These are phyloP conservation scores for Calvatia gigantea DNA, from an alignment of 768 basidiomycete species.

Conservation along the genomic window DNA sequence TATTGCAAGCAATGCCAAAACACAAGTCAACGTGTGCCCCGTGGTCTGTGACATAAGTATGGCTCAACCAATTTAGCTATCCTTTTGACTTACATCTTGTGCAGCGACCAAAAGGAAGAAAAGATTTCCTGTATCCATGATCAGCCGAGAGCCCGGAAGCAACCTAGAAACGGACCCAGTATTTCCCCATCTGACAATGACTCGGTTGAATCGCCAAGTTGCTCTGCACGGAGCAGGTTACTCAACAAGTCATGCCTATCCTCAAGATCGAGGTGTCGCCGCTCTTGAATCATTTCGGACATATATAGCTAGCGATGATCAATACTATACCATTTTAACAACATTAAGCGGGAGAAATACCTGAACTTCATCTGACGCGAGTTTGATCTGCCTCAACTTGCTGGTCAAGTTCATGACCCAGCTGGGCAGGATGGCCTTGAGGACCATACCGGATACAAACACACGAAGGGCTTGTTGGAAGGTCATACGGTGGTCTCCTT, in stretches of 20 bases:
- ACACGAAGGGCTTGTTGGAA: constrained; percentile 46
- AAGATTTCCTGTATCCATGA: constrained; percentile 34
- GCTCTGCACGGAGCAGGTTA: constrained; percentile 47
- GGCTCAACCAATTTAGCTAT: constrained; percentile 9
- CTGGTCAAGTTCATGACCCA: constrained; percentile 35
- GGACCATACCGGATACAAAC: constrained; percentile 32
- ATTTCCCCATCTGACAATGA: constrained; percentile 35
- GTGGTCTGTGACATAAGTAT: constrained; percentile 26
- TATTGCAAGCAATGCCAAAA: constrained; percentile 39
- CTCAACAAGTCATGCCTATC: constrained; percentile 49
- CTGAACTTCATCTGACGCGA: constrained; percentile 40
- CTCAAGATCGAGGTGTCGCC: constrained; percentile 31
- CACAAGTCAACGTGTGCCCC: constrained; percentile 34
- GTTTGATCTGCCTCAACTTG: constrained; percentile 23
- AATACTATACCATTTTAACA: neutral
- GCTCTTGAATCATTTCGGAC: constrained; percentile 48
- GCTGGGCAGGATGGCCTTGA: constrained; percentile 35
- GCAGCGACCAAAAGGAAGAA: constrained; percentile 54
- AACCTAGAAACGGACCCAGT: constrained; percentile 28
- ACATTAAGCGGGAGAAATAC: constrained; percentile 21
- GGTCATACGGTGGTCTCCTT: constrained; percentile 41
- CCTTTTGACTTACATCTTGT: constrained; percentile 39
- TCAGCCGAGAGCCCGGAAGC: neutral
- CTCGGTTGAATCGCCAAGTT: constrained; percentile 30
- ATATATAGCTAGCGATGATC: constrained; percentile 31